Base-by-base conservation (phyloP, 345 rosid species). In the Iberis pinnata region DNA sequence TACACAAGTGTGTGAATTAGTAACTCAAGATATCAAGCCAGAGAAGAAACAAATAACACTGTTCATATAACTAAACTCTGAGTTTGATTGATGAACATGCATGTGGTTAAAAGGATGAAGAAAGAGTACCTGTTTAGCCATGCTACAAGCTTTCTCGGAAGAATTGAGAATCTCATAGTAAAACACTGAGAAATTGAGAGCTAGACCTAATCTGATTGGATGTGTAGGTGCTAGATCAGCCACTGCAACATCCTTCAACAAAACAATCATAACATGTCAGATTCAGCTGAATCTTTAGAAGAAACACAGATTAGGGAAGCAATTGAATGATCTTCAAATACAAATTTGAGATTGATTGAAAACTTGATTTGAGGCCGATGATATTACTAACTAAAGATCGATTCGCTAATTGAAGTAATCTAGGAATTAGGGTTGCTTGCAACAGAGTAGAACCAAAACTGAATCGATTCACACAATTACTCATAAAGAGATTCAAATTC, bases 81-180 rank as follows among this genome's bases (percentile, higher is more conserved):
- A 6, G 6, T 22, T 32, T 41, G 20, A 40, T n/a, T n/a, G n/a
- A n/a, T n/a, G n/a, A 32, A 65, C 12, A 56, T 22, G 41, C 31
- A 49, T 25, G 59, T 45, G 48, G 33, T 10, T 19, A 0, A 13
- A 9, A 26, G 48, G 25, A 39, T 0, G 18, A 46, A 45, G 44
- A 29, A 45, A 16, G 36, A 14, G 16, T 29, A 81, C 88, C 84
- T 81, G 84, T 68, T 81, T 81, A 45, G 88, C 88, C 70, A 81
- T 81, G 68, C 60, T 81, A 65, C 88, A 81, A 61, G 88, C 88
- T 52, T 72, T 78, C 61, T 81, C 88, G 1, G 88, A 76, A 43
- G 88, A 81, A 41, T 78, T 81, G 67, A 81, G 69, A 48, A 81
- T 81, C 77, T 81, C 84, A 19, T 81, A 81, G 69, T 81, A 81